Evolutionary conservation across 2,329 filamentous ascomycete species (phyloP).

Genomic region (Ophiostoma triangulosporum): DNA sequence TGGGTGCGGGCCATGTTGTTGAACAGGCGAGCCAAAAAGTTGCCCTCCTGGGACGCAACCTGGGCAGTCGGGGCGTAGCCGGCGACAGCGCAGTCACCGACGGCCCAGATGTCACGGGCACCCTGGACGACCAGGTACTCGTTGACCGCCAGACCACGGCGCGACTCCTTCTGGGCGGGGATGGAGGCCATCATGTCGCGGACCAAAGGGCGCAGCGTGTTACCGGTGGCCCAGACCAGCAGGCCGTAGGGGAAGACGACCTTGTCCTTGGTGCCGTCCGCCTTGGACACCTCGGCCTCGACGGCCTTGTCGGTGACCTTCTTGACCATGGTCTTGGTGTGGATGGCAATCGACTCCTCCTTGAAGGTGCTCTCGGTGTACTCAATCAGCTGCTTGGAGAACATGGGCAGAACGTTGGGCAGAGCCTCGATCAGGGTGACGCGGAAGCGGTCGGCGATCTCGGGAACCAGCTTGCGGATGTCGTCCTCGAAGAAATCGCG

Average conservation of each 20-base stretch:
- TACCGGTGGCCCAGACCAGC: slow-evolving; percentile 96
- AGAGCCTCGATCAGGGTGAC: slow-evolving; percentile 96
- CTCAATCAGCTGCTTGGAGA: slow-evolving; percentile 97
- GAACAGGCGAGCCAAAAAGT: slow-evolving; percentile 88
- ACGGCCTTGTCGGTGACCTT: slow-evolving; percentile 86
- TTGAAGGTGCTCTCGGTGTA: slow-evolving; percentile 99
- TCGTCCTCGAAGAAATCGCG: slow-evolving; percentile 99
- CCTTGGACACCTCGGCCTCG: slow-evolving; percentile 70
- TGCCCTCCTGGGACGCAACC: slow-evolving; percentile 89
- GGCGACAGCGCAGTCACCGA: slow-evolving; percentile 92
- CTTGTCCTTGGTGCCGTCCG: slow-evolving; percentile 71
- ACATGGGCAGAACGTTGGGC: slow-evolving; percentile 91
- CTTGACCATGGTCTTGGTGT: slow-evolving; percentile 98
- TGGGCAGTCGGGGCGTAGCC: slow-evolving; percentile 97
- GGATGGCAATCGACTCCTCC: slow-evolving; percentile 95
- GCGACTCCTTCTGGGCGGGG: slow-evolving; percentile 86
- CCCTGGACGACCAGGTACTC: slow-evolving; percentile 98
- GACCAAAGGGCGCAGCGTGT: slow-evolving; percentile 78
- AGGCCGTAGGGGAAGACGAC: slow-evolving; percentile 86
- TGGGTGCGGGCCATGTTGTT: slow-evolving; percentile 98
- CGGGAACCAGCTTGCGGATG: slow-evolving; percentile 93
- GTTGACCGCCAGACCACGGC: slow-evolving; percentile 90
- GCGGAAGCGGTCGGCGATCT: slow-evolving; percentile 89
- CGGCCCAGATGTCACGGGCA: slow-evolving; percentile 91
- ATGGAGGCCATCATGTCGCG: slow-evolving; percentile 87